Evolutionary conservation across 495 filamentous ascomycete species (phyloP), one percentile per base, ranked within the genome.

Genomic region (Penicillium cosmopolitanum): DNA sequence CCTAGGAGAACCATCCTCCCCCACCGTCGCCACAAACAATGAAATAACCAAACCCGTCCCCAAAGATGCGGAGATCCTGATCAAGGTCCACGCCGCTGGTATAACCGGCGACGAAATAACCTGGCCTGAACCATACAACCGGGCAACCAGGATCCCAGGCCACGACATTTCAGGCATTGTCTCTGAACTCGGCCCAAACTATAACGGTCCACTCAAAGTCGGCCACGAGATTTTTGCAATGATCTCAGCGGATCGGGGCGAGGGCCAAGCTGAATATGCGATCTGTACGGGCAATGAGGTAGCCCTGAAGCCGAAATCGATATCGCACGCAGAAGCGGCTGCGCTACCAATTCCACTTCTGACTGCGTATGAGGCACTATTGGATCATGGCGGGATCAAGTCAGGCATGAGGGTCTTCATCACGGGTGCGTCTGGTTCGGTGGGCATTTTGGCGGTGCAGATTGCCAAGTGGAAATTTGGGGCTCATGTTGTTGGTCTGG

Each of bases 51-150:
- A 54, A 21, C 51, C 57, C 0, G 40, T 4, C 16, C 40, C 51
- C 51, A 33, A 48, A 42, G 35, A 50, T 19, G 31, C 57, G 0
- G 42, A 60, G 21, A 36, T 60, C 16, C 51, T 60, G 21, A 40
- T 60, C 48, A 19, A 18, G 11, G 57, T 54, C 43, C 51, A 60
- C 10, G 50, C 57, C 3, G 57, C 57, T 12, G 57, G 57, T 28
- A 50, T 60, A 19, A 60, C 57, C 9, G 57, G 51, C 10, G 57
- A 60, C 34, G 57, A 60, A 18, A 48, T 60, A 8, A 33, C 54
- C 6, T 60, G 57, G 51, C 57, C 50, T 8, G 42, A 60, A 13
- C 40, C 51, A 11, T 54, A 54, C 28, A 13, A 51, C 15, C 12
- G 40, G 11, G 13, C 40, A 40, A 52, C 57, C 23, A 43, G 50